Conservation (phyloP, 179 eudicot genomes). For the Carnegiea gigantea region DNA sequence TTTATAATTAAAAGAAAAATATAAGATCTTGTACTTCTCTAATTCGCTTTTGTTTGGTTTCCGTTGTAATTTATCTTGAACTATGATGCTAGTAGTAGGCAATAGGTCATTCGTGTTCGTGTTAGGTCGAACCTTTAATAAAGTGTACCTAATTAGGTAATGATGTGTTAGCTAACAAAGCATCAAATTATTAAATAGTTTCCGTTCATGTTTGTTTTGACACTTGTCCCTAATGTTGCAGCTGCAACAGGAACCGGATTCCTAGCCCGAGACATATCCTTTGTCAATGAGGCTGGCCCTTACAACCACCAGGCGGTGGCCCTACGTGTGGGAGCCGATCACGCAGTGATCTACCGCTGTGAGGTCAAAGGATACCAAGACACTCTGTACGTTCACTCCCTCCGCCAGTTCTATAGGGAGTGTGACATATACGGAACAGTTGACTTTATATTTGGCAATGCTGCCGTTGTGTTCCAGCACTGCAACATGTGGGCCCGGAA, state of each 20-base stretch:
- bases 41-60: too few relatives aligned
- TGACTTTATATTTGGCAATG: constrained; percentile 86
- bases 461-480: constrained; percentile 75
- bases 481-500: constrained; percentile 66
- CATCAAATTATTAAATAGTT: too few relatives aligned
- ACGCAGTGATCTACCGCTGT: constrained; percentile 69
- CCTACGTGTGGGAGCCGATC: constrained; percentile 76
- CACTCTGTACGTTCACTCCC: constrained; percentile 75
- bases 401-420: constrained; percentile 74
- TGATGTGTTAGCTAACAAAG: too few relatives aligned
- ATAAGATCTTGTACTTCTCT: too few relatives aligned
- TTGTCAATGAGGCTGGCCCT: constrained; percentile 76
- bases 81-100: too few relatives aligned
- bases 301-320: constrained; percentile 85
- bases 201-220: too few relatives aligned
- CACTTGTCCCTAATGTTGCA: constrained; percentile 14
- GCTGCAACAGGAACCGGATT: constrained; percentile 77
- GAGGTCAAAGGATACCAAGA: constrained; percentile 79
- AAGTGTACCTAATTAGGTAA: too few relatives aligned
- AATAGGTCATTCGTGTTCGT: too few relatives aligned
- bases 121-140: too few relatives aligned
- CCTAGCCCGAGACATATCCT: constrained; percentile 74
- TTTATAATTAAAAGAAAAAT: too few relatives aligned
- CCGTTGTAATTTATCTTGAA: too few relatives aligned
- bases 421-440: constrained; percentile 81